Evolutionary conservation across 495 filamentous ascomycete genomes (phyloP).

Genomic region (Penicillium manginii): DNA sequence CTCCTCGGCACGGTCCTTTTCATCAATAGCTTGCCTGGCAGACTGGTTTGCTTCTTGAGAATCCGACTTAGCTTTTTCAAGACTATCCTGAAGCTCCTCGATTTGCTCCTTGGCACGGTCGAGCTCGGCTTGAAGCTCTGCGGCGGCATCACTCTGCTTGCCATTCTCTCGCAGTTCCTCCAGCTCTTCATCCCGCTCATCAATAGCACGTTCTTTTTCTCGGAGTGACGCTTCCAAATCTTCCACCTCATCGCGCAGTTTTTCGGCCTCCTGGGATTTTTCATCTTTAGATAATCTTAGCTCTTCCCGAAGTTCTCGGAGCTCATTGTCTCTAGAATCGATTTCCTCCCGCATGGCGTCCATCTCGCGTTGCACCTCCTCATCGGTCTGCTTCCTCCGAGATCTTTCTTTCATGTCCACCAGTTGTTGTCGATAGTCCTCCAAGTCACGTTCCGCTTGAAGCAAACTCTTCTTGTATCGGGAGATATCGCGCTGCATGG

Average conservation of each 20-base stretch:
- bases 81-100: constrained; percentile 63
- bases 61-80: constrained; percentile 54
- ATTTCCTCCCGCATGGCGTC: constrained; percentile 62
- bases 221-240: constrained; percentile 68
- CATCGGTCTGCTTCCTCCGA: constrained; percentile 72
- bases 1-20: constrained; percentile 56
- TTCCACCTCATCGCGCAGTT: constrained; percentile 67
- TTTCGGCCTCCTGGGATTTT: constrained; percentile 59
- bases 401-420: constrained; percentile 77
- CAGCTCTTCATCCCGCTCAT: constrained; percentile 68
- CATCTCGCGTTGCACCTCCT: constrained; percentile 63
- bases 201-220: constrained; percentile 66
- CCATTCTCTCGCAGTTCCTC: constrained; percentile 60
- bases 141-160: constrained; percentile 54
- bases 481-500: constrained; percentile 82
- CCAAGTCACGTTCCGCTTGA: constrained; percentile 78
- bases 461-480: constrained; percentile 79
- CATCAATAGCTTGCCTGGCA: constrained; percentile 62
- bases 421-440: constrained; percentile 76
- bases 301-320: constrained; percentile 50
- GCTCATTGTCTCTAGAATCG: constrained; percentile 57
- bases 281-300: constrained; percentile 48
- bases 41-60: constrained; percentile 62
- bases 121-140: constrained; percentile 54
- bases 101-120: constrained; percentile 60